These are phyloP conservation scores for Triticum urartu DNA, from an alignment of 176 grass and related monocot species.

Conservation along the genomic window DNA sequence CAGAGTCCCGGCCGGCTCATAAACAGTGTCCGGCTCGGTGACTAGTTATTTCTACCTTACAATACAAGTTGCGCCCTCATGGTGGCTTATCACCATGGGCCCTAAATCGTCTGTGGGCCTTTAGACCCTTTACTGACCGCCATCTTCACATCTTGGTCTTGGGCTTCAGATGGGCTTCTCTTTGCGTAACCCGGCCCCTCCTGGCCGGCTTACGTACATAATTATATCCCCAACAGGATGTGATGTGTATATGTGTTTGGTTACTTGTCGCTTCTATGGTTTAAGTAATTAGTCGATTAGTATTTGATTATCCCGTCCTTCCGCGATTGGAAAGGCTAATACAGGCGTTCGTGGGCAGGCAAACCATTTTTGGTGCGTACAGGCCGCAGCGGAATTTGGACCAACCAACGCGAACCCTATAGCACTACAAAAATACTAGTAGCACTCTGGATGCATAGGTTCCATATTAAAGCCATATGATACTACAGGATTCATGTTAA, in stretches of 20 bases:
- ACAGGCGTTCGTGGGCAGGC: not conserved
- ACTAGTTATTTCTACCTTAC: too few species aligned
- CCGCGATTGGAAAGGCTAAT: slow-evolving; percentile 44
- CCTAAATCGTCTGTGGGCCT: too few species aligned
- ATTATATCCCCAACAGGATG: not conserved
- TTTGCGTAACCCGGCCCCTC: too few species aligned
- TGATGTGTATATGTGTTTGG: slow-evolving; percentile 2
- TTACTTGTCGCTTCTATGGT: slow-evolving; percentile 13
- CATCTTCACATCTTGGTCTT: too few species aligned
- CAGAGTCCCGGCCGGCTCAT: too few species aligned
- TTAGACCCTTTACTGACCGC: too few species aligned
- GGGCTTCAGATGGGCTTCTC: too few species aligned
- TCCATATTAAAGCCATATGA: not conserved
- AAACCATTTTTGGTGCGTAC: slow-evolving; percentile 17
- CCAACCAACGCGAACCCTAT: not conserved
- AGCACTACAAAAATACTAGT: not conserved
- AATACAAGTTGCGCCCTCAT: too few species aligned
- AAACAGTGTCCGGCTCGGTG: too few species aligned
- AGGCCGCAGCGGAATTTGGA: slow-evolving; percentile 17
- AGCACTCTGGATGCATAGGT: too few species aligned
- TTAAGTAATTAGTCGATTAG: slow-evolving; percentile 15
- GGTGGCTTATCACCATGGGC: too few species aligned
- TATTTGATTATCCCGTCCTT: slow-evolving; percentile 24
- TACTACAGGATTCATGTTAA: not conserved
- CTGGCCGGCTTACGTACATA: too few species aligned